Base-by-base conservation (phyloP, 2,329 filamentous ascomycete genomes). In the Pseudogymnoascus verrucosus region DNA sequence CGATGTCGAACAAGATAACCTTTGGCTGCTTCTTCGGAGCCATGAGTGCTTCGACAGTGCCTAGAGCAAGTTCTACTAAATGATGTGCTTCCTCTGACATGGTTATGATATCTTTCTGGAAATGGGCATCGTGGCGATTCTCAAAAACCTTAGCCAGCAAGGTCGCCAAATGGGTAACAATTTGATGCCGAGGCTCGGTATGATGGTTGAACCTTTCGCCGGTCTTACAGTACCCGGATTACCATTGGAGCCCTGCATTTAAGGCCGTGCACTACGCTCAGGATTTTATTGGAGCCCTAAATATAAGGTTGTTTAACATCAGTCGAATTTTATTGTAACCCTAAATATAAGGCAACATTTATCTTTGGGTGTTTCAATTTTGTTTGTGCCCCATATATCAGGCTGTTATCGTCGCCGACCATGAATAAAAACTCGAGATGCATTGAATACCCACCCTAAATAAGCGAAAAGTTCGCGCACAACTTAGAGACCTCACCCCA, bases 1-100 rank as follows among this genome's bases (percentile, higher is more conserved):
- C 95, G 69, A 99, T 95, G 76, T 99, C 95, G 75, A 98, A 98
- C 21, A 99, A 80, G 34, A 96, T 78, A 63, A 90, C 90, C 69
- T 89, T 89, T 31, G 90, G 89, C 64, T 80, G 79, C 64, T 77
- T 79, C 42, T 72, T 72, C 51, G 71, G 67, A 7, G 77, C 65
- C 78, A 80, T 81, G 34, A 71, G 67, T 34, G 65, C 63, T 44
- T 71, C 69, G 62, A 73, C 69, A 31, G 67, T 69, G 10, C 72
- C 68, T 64, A 73, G 62, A 39, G 71, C 65, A 63, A 72, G 71
- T 8, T 61, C 34, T 26, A 62, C 66, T 64, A 71, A 64, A 39
- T 70, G 67, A 63, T 66, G 71, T 19, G 71, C 68, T 65, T 71
- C 67, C 67, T 72, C 67, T 19, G 69, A 71, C 69, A 74, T 74